Percentiles rank a stretch among this genome's conserved stretches.
Evolutionary conservation across 2,329 filamentous ascomycete species (phyloP).

Genomic region (Aspergillus sp.): DNA sequence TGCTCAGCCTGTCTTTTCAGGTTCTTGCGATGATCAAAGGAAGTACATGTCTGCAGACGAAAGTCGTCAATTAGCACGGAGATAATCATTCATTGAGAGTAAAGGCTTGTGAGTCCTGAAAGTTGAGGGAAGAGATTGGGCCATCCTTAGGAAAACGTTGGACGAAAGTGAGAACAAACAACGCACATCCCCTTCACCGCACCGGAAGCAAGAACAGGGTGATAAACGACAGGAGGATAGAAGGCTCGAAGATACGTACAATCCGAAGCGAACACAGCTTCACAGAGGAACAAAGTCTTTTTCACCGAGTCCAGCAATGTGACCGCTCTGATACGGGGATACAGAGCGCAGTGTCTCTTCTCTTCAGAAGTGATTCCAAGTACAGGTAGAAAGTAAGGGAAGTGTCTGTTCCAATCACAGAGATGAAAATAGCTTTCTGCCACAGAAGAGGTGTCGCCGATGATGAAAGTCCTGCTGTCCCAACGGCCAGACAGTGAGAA

Average conservation of each 20-base stretch:
- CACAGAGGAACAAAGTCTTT: conserved; percentile 23
- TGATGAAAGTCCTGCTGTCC: conserved; percentile 15
- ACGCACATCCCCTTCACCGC: conserved; percentile 11
- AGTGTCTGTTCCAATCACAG: conserved; percentile 16
- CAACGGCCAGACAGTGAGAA: conserved; percentile 15
- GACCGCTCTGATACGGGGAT: conserved; percentile 18
- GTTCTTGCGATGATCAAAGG: conserved; percentile 31
- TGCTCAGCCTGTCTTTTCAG: conserved; percentile 26
- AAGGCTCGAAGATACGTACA: conserved; percentile 41
- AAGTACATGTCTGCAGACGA: conserved; percentile 45
- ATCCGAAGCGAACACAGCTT: conserved; percentile 31
- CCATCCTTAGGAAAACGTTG: no score
- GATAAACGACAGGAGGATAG: conserved; percentile 15
- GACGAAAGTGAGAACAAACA: conserved; percentile 9
- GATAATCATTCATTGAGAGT: conserved; percentile 17
- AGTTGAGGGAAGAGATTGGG: conserved; percentile 8
- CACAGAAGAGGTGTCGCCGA: conserved; percentile 17
- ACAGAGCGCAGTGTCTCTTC: conserved; percentile 18
- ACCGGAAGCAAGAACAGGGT: conserved; percentile 6
- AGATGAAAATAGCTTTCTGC: conserved; percentile 21
- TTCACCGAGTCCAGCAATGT: conserved; percentile 15
- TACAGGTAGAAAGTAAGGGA: conserved; percentile 24
- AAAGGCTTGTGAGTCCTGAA: conserved; percentile 6
- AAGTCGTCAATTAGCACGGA: conserved; percentile 40
- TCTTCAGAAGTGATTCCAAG: conserved; percentile 23